Conservation (phyloP, 2,329 filamentous ascomycete genomes). For the Dissoconium aciculare region DNA sequence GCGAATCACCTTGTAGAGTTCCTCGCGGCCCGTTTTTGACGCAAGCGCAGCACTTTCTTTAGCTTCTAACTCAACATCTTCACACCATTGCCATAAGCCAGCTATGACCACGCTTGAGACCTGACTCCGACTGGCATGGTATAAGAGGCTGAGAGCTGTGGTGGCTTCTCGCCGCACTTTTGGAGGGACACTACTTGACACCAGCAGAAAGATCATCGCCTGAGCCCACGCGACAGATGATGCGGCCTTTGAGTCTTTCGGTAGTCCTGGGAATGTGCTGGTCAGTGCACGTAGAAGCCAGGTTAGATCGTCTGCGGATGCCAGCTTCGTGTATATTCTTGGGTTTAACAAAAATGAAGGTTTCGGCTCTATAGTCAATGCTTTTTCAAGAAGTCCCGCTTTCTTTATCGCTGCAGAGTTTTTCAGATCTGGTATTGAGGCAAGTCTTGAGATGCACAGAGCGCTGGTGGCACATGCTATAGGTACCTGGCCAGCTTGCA, state of each 20-base stretch:
- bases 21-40: conserved; percentile 48
- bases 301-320: conserved; percentile 55
- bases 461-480: conserved; percentile 61
- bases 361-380: conserved; percentile 58
- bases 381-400: conserved; percentile 47
- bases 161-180: conserved; percentile 49
- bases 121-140: conserved; percentile 42
- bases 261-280: conserved; percentile 43
- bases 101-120: conserved; percentile 49
- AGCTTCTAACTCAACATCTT: conserved; percentile 50
- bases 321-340: conserved; percentile 69
- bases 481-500: conserved; percentile 69
- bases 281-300: conserved; percentile 63
- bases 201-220: conserved; percentile 64
- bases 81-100: conserved; percentile 69
- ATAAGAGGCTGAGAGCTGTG: conserved; percentile 48
- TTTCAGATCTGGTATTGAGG: conserved; percentile 38
- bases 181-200: conserved; percentile 45
- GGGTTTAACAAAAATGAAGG: conserved; percentile 76
- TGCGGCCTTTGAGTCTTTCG: conserved; percentile 24
- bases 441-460: conserved; percentile 41
- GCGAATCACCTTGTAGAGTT: conserved; percentile 46
- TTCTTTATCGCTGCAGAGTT: conserved; percentile 45
- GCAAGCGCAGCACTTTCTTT: conserved; percentile 60
- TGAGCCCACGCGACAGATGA: conserved; percentile 51